Evolutionary conservation across 257 asterid genomes (phyloP), one percentile per base, ranked within the genome.

Genomic region (Fraxinus anomala): DNA sequence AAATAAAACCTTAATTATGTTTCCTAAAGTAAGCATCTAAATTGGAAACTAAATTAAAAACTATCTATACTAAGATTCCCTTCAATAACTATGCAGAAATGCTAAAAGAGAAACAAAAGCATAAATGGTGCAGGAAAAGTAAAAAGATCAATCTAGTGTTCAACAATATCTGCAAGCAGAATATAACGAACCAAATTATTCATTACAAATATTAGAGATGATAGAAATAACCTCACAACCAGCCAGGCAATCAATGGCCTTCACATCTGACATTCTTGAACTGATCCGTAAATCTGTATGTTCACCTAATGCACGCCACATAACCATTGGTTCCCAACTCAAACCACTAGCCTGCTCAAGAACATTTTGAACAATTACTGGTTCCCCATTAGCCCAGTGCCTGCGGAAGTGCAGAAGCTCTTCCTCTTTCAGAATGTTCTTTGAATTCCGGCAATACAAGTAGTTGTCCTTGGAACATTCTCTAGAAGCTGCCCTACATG

Each of bases 261-360:
- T 93, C 39, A 95, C 98, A 54, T 82, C 88, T 5, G 92, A 87
- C 86, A 82, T 86, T 77, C 84, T 89, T 68, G 94, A 79, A 83
- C 84, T 67, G 71, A 82, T 78, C 36, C 63, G 59, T 6, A 72
- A 76, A 80, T 92, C 85, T 19, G 77, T 71, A 76, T 80, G 88
- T 84, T 88, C 96, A 65, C 91, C 84, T 84, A 95, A 79, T 51
- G 97, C 97, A 68, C 99, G 98, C 97, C 90, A 89, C 97, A 95
- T 93, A 59, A 95, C 99, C 96, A 83, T 85, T 21, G 99, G 99
- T 79, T 93, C 98, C 99, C 99, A 95, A 78, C 99, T 95, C 76
- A 95, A 80, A 4, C 98, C 94, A 63, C 88, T 87, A 4, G 97
- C 83, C 70, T 84, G 91, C 78, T 89, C 92, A 56, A 93, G 93